Conservation (phyloP, 257 asterid genomes). For the Nicotiana paniculata region DNA sequence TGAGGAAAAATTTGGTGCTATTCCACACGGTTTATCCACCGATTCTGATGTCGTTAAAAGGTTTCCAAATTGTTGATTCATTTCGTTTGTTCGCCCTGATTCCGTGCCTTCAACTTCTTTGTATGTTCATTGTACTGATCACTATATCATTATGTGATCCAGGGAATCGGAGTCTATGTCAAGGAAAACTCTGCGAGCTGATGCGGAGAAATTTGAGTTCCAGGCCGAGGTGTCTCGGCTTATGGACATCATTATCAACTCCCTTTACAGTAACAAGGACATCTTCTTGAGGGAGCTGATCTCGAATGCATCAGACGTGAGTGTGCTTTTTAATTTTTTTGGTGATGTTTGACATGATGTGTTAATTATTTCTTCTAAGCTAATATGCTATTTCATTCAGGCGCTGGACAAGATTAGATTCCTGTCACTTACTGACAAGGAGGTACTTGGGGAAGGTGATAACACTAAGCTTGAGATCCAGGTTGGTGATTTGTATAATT, state of each 20-base stretch:
- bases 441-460: constrained; percentile 86
- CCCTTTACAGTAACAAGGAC: constrained; percentile 89
- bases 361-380: neutral
- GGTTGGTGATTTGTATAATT: constrained; percentile 28
- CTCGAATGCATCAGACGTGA: constrained; percentile 69
- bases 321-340: neutral
- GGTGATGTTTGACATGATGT: neutral
- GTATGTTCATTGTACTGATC: neutral
- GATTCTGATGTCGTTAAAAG: constrained; percentile 82
- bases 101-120: neutral
- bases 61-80: constrained; percentile 17
- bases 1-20: constrained; percentile 71
- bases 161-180: constrained; percentile 91
- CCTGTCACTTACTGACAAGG: constrained; percentile 82
- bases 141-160: constrained; percentile 17
- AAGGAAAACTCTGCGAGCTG: constrained; percentile 48
- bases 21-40: constrained; percentile 71
- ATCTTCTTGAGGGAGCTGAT: constrained; percentile 89
- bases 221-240: constrained; percentile 96
- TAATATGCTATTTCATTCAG: constrained; percentile 25
- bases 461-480: constrained; percentile 82
- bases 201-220: constrained; percentile 85
- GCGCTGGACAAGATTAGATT: constrained; percentile 89
- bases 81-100: neutral
- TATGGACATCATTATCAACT: constrained; percentile 90